A percentile compares a stretch with the other conserved stretches of the same genome.
Conservation (phyloP, 257 asterid genomes). For the Fraxinus americana region DNA sequence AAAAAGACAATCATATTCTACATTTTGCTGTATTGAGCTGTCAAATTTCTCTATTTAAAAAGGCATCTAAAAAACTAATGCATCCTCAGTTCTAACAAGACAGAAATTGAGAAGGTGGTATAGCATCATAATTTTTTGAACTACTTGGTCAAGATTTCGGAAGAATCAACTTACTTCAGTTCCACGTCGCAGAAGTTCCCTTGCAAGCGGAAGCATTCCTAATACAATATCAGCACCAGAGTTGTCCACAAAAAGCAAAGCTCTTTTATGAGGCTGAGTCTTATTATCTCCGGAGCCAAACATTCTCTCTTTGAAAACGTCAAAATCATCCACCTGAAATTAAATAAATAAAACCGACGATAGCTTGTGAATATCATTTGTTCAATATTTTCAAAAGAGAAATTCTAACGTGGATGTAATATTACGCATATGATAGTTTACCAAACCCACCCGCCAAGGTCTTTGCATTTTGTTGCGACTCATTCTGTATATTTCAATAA, state of each 20-base stretch:
- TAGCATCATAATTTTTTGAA: neutral
- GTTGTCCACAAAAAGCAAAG: constrained; percentile 93
- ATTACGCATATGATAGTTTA: neutral
- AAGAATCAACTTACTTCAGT: constrained; percentile 66
- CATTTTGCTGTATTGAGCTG: neutral
- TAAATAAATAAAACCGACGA: neutral
- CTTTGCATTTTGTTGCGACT: constrained; percentile 99
- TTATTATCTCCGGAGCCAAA: constrained; percentile 63
- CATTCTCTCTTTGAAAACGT: constrained; percentile 76
- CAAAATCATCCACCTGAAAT: constrained; percentile 88
- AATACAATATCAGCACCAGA: constrained; percentile 92
- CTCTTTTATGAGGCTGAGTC: constrained; percentile 68
- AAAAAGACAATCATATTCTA: neutral
- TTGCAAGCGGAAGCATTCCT: constrained; percentile 99
- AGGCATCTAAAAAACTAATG: neutral
- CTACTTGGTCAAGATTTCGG: neutral
- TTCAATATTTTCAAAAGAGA: neutral
- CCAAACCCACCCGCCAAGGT: constrained; percentile 87
- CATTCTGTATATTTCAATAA: constrained; percentile 95
- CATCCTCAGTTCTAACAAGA: neutral
- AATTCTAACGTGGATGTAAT: constrained; percentile 2
- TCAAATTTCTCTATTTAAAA: neutral
- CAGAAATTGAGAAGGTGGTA: neutral
- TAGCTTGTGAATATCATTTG: neutral
- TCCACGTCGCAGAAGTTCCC: constrained; percentile 93